Conservation (phyloP, 768 basidiomycete genomes). For the Lactarius sanguifluus region DNA sequence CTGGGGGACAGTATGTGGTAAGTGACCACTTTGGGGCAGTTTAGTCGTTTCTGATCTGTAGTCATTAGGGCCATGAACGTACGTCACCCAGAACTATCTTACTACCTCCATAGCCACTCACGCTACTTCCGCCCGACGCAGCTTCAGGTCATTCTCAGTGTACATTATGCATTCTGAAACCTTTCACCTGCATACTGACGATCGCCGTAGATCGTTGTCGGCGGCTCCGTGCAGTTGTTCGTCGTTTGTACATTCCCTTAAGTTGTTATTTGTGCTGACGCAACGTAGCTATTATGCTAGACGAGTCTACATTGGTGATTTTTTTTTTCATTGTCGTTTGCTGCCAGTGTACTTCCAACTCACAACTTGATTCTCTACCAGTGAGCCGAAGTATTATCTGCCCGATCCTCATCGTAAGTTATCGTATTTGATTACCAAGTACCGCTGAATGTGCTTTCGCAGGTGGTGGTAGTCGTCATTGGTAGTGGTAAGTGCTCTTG, state of each 20-base stretch:
- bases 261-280: neutral
- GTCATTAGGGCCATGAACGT: conserved; percentile 30
- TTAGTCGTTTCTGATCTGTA: conserved; percentile 1
- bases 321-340: neutral
- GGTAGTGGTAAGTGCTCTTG: conserved; percentile 43
- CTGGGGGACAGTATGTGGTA: conserved; percentile 45
- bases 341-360: neutral
- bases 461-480: conserved; percentile 40
- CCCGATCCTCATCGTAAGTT: conserved; percentile 7
- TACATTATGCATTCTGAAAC: neutral
- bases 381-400: conserved; percentile 8
- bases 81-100: conserved; percentile 11
- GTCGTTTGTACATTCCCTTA: neutral
- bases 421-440: neutral
- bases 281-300: conserved; percentile 11
- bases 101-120: conserved; percentile 30
- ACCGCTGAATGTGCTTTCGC: neutral
- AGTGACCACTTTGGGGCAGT: conserved; percentile 17
- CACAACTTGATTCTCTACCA: neutral
- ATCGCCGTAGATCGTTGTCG: neutral
- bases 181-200: neutral
- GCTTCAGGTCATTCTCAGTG: neutral
- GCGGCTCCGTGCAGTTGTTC: conserved; percentile 5
- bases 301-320: conserved; percentile 9
- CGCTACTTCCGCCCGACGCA: neutral